phyloP scores from a whole-genome alignment of 2,329 filamentous ascomycete species.

The Colletotrichum sp. region DNA sequence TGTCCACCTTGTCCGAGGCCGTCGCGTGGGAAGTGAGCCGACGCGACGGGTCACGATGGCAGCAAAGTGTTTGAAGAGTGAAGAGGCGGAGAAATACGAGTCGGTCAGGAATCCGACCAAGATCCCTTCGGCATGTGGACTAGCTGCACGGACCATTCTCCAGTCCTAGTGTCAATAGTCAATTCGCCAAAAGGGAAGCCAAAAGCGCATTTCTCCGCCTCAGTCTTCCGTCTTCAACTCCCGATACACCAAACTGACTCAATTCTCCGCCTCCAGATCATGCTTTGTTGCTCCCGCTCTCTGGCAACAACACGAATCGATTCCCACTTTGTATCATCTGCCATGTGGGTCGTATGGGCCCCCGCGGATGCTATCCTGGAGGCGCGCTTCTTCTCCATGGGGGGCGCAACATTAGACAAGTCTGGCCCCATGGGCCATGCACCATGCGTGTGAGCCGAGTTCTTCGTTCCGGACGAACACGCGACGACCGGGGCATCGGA shows the following conservation, averaged over 20 bases:
- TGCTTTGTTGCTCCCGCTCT: background rate
- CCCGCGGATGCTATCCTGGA: background rate
- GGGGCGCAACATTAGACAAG: background rate
- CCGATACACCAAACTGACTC: slow-evolving; percentile 5
- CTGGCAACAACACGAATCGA: background rate
- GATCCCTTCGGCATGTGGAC: background rate
- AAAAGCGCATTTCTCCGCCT: slow-evolving; percentile 5
- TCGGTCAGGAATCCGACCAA: background rate
- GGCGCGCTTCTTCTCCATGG: slow-evolving; percentile 14
- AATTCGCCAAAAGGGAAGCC: background rate
- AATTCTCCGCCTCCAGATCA: slow-evolving; percentile 5
- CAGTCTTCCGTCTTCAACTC: background rate
- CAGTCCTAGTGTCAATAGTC: background rate
- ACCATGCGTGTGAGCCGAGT: background rate
- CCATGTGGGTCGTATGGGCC: slow-evolving; percentile 15
- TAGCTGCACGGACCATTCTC: background rate
- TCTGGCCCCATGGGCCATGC: background rate
- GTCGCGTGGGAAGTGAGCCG: background rate
- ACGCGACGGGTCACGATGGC: background rate
- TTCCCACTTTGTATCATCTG: background rate
- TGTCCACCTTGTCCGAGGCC: background rate
- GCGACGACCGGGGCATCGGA: slow-evolving; percentile 6
- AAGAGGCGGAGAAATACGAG: slow-evolving; percentile 11
- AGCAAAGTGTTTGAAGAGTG: background rate
- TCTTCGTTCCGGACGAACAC: slow-evolving; percentile 2